Evolutionary conservation across 306 rosid species (phyloP).

Genomic region (Prunus mira): DNA sequence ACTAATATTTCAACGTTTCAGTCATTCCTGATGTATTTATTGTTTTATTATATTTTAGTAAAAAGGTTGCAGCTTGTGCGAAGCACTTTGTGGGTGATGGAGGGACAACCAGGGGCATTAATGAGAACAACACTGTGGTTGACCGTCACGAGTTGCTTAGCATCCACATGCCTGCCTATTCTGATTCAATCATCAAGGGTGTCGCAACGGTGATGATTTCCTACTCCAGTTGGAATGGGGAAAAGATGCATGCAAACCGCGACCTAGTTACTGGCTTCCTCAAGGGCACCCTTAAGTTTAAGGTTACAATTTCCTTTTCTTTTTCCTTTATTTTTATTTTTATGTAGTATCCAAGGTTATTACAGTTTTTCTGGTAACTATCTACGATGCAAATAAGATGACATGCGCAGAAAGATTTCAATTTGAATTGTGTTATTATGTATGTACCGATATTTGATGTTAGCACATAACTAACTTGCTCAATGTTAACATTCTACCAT

Average conservation of each 20-base stretch:
- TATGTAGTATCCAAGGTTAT: slow-evolving; percentile 12
- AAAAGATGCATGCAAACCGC: slow-evolving; percentile 86
- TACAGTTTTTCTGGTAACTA: neutral
- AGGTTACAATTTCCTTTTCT: slow-evolving; percentile 42
- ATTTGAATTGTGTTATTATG: neutral
- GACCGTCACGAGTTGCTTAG: slow-evolving; percentile 72
- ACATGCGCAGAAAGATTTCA: neutral
- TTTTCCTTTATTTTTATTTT: neutral
- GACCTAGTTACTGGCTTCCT: slow-evolving; percentile 68
- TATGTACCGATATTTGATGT: neutral
- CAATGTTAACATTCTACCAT: neutral
- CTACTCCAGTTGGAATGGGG: slow-evolving; percentile 95
- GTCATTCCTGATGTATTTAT: neutral
- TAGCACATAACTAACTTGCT: neutral
- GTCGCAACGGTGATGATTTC: slow-evolving; percentile 87
- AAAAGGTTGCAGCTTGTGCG: slow-evolving; percentile 94
- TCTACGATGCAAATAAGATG: neutral
- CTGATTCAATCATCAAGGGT: slow-evolving; percentile 80
- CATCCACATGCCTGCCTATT: slow-evolving; percentile 94
- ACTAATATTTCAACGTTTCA: neutral
- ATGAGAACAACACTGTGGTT: slow-evolving; percentile 71
- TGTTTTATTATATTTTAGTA: slow-evolving; percentile 39
- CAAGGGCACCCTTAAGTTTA: slow-evolving; percentile 79
- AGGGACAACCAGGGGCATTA: slow-evolving; percentile 75
- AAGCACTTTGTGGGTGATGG: slow-evolving; percentile 99